Conservation (phyloP, 352 stramenopile genomes). For the Saprolegnia parasitica region DNA sequence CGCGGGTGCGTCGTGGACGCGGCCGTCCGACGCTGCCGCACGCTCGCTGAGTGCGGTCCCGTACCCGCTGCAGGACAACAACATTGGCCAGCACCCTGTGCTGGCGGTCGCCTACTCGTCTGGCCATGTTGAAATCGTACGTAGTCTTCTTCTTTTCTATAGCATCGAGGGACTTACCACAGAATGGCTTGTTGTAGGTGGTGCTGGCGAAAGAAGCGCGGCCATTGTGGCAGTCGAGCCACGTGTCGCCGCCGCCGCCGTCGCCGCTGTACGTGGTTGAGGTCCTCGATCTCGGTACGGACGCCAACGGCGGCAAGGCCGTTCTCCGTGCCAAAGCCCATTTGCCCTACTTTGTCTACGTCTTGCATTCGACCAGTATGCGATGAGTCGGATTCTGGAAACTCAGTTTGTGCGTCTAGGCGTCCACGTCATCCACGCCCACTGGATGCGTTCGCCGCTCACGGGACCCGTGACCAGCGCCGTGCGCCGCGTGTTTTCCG, state of each 20-base stretch:
- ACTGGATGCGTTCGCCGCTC: constrained; percentile 58
- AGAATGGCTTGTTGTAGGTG: neutral
- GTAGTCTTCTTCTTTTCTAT: neutral
- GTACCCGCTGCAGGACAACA: constrained; percentile 36
- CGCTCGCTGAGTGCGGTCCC: constrained; percentile 52
- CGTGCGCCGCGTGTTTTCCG: constrained; percentile 70
- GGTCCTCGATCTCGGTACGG: constrained; percentile 63
- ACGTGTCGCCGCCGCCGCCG: constrained; percentile 1
- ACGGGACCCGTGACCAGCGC: constrained; percentile 58
- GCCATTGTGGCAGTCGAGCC: constrained; percentile 54
- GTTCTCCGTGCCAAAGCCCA: constrained; percentile 46
- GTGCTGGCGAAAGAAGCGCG: constrained; percentile 56
- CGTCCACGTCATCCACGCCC: constrained; percentile 70
- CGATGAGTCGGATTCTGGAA: neutral
- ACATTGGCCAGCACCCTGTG: constrained; percentile 40
- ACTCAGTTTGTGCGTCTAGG: constrained; percentile 28
- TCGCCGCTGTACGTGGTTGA: constrained; percentile 58
- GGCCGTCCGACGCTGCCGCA: constrained; percentile 40
- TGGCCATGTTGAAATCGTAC: constrained; percentile 65
- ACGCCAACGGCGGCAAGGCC: constrained; percentile 62
- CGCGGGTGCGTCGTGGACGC: constrained; percentile 43
- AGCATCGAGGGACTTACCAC: neutral
- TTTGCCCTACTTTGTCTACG: constrained; percentile 64
- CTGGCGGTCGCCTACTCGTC: constrained; percentile 65
- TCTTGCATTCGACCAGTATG: constrained; percentile 56